Evolutionary conservation across 176 grass and related monocot genomes (phyloP), one percentile per base, ranked within the genome.

Genomic region (Phoenix roebelenii): DNA sequence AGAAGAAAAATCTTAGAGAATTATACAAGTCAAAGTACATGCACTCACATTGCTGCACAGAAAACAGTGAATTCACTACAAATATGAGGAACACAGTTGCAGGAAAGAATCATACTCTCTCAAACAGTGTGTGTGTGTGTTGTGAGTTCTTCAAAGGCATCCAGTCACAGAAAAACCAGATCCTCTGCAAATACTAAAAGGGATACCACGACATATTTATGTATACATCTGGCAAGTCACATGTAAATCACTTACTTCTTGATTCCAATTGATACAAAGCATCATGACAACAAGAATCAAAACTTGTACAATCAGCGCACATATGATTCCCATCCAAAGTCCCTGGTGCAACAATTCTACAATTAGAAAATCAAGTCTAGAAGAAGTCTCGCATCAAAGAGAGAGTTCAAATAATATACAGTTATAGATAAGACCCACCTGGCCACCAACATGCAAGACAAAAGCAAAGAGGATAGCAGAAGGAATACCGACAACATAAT

Each of bases 311-410:
- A 74, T 25, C 75, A 97, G 82, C 0, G 87, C 93, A 58, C 81
- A 91, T 74, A 97, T 85, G 57, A 91, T 91, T 26, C 87, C 87
- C 73, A 97, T 23, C 93, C 87, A 88, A 57, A 97, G 87, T 14
- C 87, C 87, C 93, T 91, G 78, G 16, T 35, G 68, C 5, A 24
- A 49, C 22, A 1, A 1, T 17, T 32, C 7, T 18, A 66, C 6
- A 14, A 44, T 44, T 44, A 44, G 35, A 14, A 72, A 2, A 71
- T 23, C 23, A 66, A 4, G 16, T 58, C 16, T 9, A 52, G 15
- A 24, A 61, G 12, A 52, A 78, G 4, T 18, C 18, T 0, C 28
- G 58, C 23, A 76, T 49, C 6, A 28, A 54, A 74, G 60, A 67
- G 24, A 77, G 44, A 15, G 24, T 23, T 52, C 16, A 51, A 24